Base-by-base conservation (phyloP, 1,284 basidiomycete species). In the Cerrena zonata region DNA sequence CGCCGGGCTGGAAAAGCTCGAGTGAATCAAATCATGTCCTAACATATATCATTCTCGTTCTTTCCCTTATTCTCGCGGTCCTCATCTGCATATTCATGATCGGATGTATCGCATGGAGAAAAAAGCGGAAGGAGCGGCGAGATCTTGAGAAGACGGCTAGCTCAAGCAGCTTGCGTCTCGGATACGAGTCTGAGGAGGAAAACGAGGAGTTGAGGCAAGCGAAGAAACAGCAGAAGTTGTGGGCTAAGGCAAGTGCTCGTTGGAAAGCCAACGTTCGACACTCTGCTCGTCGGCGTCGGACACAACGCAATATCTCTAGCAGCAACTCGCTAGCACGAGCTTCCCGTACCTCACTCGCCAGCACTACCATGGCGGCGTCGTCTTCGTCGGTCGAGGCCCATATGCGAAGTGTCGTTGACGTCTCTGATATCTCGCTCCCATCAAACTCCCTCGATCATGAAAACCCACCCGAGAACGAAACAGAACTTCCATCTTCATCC, bases 241-340 rank as follows among this genome's bases (percentile, higher is more conserved):
- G 82, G 82, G 73, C 76, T 2, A 73, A 67, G 50, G 82, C 83
- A 2, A 79, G 76, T 3, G 79, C 78, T 11, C 72, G 80, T 39
- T 88, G 85, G 85, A 80, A 74, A 57, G 75, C 74, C 2, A 79
- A 80, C 45, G 73, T 78, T 13, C 75, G 78, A 23, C 73, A 77
- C 50, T 71, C 77, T 22, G 76, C 76, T 13, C 76, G 82, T 37
- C 75, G 79, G 45, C 70, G 85, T 51, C 69, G 78, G 42, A 64
- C 61, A 26, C 62, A 61, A 18, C 43, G 47, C 25, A 48, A 54
- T 1, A 38, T 37, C 4, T 18, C 47, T 2, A 36, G 44, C 15
- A 25, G 37, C 45, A 19, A 30, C 42, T 2, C n/a, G 19, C 41
- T 22, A 10, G 41, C 41, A 5, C 41, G 24, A 24, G 23, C 5